These are phyloP conservation scores for Myriangium duriaei DNA, from an alignment of 2,329 filamentous ascomycete genomes.

Conservation along the genomic window DNA sequence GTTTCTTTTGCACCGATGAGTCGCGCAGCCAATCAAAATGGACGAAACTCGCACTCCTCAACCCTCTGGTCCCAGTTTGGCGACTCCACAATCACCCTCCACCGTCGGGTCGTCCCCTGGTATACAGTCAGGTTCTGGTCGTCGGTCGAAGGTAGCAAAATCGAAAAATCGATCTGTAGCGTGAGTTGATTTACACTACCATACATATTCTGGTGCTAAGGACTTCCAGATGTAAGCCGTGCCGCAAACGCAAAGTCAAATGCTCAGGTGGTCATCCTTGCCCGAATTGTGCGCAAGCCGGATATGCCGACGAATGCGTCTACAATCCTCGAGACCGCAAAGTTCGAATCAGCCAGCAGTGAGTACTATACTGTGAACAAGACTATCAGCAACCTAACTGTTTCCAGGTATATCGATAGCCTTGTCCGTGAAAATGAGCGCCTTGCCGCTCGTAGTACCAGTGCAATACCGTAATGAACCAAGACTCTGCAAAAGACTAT, in stretches of 20 bases:
- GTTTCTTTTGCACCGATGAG: too few relatives aligned
- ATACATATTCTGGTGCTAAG: too few relatives aligned
- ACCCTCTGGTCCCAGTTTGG: too few relatives aligned
- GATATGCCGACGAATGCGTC: constrained; percentile 15
- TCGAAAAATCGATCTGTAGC: too few relatives aligned
- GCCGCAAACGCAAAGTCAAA: constrained; percentile 20
- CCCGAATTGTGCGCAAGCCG: constrained; percentile 17
- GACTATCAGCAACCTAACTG: background rate
- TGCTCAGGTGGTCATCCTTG: constrained; percentile 25
- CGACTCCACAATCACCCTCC: too few relatives aligned
- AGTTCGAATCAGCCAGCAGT: constrained; percentile 21
- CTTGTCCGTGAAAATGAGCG: constrained; percentile 22
- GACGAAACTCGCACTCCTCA: too few relatives aligned
- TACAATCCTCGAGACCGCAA: constrained; percentile 21
- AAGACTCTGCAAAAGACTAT: constrained; percentile 3
- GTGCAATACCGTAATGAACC: constrained; percentile 1
- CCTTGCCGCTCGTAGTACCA: constrained; percentile 14
- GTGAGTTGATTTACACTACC: too few relatives aligned
- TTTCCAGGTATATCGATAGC: constrained; percentile 18
- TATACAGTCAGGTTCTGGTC: too few relatives aligned
- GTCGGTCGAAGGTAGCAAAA: too few relatives aligned
- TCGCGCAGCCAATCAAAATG: too few relatives aligned
- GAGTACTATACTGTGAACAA: constrained; percentile 1
- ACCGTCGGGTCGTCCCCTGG: too few relatives aligned
- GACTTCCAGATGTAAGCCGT: constrained; percentile 10